Percentiles rank a stretch among this genome's conserved stretches.
These are phyloP conservation scores for Cyclaneusma minus DNA, from an alignment of 2,329 filamentous ascomycete species.

Conservation along the genomic window DNA sequence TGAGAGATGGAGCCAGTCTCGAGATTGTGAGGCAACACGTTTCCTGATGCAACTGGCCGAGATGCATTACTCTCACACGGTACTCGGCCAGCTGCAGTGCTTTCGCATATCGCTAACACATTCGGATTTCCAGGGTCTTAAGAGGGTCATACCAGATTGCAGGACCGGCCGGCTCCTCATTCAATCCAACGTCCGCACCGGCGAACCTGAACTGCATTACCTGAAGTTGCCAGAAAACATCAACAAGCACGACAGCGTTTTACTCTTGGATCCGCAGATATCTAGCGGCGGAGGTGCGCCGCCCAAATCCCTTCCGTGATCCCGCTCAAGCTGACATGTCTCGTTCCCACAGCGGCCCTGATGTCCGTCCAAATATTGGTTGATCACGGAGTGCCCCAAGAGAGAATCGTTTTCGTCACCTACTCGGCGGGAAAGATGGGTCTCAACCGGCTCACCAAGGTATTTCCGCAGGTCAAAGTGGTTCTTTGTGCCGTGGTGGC, in stretches of 20 bases:
- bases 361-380: slow-evolving; percentile 96
- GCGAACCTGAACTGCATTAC: slow-evolving; percentile 88
- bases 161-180: slow-evolving; percentile 80
- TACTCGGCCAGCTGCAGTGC: too few species aligned
- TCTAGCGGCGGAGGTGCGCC: slow-evolving; percentile 68
- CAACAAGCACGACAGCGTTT: slow-evolving; percentile 58
- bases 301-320: too few species aligned
- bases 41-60: too few species aligned
- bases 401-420: slow-evolving; percentile 81
- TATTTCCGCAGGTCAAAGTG: slow-evolving; percentile 76
- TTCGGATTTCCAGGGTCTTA: too few species aligned
- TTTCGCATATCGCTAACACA: too few species aligned
- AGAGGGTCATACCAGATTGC: slow-evolving; percentile 84
- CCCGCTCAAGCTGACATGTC: background rate
- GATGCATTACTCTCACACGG: too few species aligned
- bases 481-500: slow-evolving; percentile 72
- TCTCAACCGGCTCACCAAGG: slow-evolving; percentile 69
- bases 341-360: slow-evolving; percentile 51
- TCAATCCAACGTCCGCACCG: slow-evolving; percentile 70
- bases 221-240: slow-evolving; percentile 66
- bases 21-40: too few species aligned
- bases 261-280: slow-evolving; percentile 90
- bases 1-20: slow-evolving; percentile 77
- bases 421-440: slow-evolving; percentile 79
- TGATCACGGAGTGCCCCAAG: slow-evolving; percentile 77